Base-by-base conservation (phyloP, 2,329 filamentous ascomycete species). In the Talaromyces amestolkiae region DNA sequence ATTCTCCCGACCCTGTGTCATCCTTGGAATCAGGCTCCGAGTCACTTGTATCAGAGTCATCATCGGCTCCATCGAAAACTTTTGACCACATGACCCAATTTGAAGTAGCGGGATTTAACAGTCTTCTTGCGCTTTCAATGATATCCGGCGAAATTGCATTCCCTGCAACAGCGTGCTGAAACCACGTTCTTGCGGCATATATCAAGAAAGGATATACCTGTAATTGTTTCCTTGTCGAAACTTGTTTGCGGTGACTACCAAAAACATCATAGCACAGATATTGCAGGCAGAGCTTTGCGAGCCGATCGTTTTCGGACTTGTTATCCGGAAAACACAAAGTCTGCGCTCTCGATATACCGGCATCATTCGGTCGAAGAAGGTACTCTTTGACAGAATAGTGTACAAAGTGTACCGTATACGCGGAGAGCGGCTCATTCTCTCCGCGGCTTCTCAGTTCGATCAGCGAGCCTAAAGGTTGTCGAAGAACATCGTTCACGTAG, bases 101-200 rank as follows among this genome's bases (percentile, higher is more conserved):
- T 13, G 45, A 47, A 47, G 45, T 47, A 47, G 45, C 45, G 4
- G 45, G 45, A 24, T 47, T 47, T 19, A 47, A 47, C 3, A 47
- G 11, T 24, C 45, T 47, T 24, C 45, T 24, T 6, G 45, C 45
- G 11, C 45, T 35, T 54, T 54, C 27, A 35, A 54, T 35, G 8
- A 54, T 54, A 10, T 54, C 51, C 15, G 51, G 51, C 51, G 51
- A 54, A 10, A 54, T 54, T 10, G 8, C n/a, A 31, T 31, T 33
- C 19, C 33, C 51, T 19, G 51, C 33, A 33, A 54, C n/a, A 54
- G 51, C 51, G 51, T 54, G 51, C 24, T 22, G 51, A 35, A 54
- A 54, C 51, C 51, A 54, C 15, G 51, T 54, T 9, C 51, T 31
- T 54, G 51, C 51, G 27, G 51, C 51, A 54, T 54, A 54, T 54